phyloP scores from a whole-genome alignment of 768 basidiomycete species.

The Leccinum uliginosum region DNA sequence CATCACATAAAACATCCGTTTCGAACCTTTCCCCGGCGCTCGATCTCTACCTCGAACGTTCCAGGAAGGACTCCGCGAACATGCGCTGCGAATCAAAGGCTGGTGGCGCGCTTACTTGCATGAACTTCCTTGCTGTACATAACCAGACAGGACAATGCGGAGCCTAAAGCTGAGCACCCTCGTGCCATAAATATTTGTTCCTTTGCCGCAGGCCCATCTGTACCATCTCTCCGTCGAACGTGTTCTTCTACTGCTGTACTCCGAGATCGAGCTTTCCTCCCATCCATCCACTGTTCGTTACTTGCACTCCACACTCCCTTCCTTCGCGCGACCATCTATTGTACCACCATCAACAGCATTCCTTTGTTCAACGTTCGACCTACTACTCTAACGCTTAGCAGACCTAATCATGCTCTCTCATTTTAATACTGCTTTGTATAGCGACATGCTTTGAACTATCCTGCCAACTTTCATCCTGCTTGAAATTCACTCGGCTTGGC shows the following conservation, averaged over 20 bases:
- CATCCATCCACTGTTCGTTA: background rate
- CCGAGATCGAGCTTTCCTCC: background rate
- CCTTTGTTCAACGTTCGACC: constrained; percentile 5
- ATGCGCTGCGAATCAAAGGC: constrained; percentile 13
- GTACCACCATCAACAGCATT: constrained; percentile 9
- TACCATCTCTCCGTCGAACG: constrained; percentile 6
- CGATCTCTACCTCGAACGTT: constrained; percentile 5
- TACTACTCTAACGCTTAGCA: constrained; percentile 1
- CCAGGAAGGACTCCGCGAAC: background rate
- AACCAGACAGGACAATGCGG: constrained; percentile 24
- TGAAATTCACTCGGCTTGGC: background rate
- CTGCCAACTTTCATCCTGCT: background rate
- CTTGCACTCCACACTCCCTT: background rate
- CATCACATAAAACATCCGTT: background rate
- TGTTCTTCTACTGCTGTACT: constrained; percentile 17
- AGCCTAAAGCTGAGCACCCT: constrained; percentile 10
- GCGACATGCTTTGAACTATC: background rate
- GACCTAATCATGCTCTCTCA: background rate
- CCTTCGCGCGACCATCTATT: background rate
- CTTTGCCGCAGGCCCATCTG: background rate
- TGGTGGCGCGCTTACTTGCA: constrained; percentile 40
- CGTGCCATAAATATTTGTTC: background rate
- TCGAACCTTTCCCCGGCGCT: background rate
- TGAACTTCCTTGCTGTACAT: constrained; percentile 46
- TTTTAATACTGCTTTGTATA: background rate